phyloP scores from a whole-genome alignment of 106 monocot genomes.

The Phalaenopsis equestris region DNA sequence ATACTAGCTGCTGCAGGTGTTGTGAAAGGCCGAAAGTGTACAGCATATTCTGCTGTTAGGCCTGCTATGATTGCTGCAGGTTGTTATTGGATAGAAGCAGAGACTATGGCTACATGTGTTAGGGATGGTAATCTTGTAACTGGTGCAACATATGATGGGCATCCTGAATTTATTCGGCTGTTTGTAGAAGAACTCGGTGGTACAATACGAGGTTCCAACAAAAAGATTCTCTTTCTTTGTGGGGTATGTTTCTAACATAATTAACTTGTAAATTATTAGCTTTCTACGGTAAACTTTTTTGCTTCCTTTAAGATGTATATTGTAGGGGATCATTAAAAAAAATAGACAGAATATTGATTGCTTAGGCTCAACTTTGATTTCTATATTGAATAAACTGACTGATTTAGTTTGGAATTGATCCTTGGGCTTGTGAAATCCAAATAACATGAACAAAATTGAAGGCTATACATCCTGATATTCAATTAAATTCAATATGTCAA shows the following conservation, averaged over 20 bases:
- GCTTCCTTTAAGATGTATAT: neutral
- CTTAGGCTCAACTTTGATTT: neutral
- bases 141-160: slow-evolving; percentile 47
- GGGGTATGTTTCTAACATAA: slow-evolving; percentile 46
- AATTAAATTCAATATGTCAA: no score
- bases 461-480: no score
- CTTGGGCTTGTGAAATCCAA: neutral
- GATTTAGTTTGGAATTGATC: neutral
- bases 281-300: neutral
- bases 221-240: slow-evolving; percentile 77
- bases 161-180: slow-evolving; percentile 64
- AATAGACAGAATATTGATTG: neutral
- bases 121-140: slow-evolving; percentile 78
- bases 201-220: slow-evolving; percentile 48
- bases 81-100: slow-evolving; percentile 65
- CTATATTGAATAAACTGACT: neutral
- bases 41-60: slow-evolving; percentile 67
- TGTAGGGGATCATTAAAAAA: neutral
- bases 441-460: neutral
- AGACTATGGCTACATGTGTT: slow-evolving; percentile 38
- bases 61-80: slow-evolving; percentile 65
- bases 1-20: slow-evolving; percentile 78
- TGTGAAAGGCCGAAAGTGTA: slow-evolving; percentile 62
- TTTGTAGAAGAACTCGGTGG: slow-evolving; percentile 79
- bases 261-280: neutral